Percentiles rank a stretch among this genome's conserved stretches.
Conservation (phyloP, 768 basidiomycete genomes). For the Leccinellum rugosiceps region DNA sequence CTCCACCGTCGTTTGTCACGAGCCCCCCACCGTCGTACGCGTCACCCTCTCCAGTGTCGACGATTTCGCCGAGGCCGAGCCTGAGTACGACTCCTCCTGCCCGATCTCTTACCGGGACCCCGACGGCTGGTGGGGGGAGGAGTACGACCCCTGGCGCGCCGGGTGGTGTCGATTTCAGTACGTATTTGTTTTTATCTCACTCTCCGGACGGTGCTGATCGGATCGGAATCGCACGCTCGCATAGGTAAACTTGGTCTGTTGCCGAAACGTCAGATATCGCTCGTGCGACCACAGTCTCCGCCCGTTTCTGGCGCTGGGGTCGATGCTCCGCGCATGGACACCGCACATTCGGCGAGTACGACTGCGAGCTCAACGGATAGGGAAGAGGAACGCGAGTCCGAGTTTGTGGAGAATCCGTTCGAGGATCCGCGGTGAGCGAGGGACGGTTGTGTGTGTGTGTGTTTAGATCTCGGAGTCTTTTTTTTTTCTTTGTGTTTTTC, state of each 20-base stretch:
- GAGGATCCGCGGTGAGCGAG: constrained; percentile 39
- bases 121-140: constrained; percentile 1
- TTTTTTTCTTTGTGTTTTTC: no score
- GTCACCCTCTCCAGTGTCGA: constrained; percentile 5
- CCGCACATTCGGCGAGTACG: constrained; percentile 13
- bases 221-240: background rate
- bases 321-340: constrained; percentile 5
- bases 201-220: background rate
- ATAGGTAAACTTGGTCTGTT: constrained; percentile 66
- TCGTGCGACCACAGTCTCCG: constrained; percentile 34
- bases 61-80: background rate
- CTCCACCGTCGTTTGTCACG: background rate
- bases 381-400: constrained; percentile 51
- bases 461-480: background rate
- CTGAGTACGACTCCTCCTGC: background rate
- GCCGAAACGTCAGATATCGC: constrained; percentile 71
- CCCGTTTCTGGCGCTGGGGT: constrained; percentile 13
- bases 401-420: constrained; percentile 75
- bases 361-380: constrained; percentile 32
- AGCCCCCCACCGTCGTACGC: constrained; percentile 4
- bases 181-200: background rate
- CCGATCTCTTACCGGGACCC: constrained; percentile 3
- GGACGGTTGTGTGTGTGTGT: no score
- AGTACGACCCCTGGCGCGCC: constrained; percentile 16
- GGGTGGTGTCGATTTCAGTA: constrained; percentile 32